Percentiles rank a stretch among this genome's conserved stretches.
Conservation (phyloP, 2,329 filamentous ascomycete species). For the Phoma herbarum region DNA sequence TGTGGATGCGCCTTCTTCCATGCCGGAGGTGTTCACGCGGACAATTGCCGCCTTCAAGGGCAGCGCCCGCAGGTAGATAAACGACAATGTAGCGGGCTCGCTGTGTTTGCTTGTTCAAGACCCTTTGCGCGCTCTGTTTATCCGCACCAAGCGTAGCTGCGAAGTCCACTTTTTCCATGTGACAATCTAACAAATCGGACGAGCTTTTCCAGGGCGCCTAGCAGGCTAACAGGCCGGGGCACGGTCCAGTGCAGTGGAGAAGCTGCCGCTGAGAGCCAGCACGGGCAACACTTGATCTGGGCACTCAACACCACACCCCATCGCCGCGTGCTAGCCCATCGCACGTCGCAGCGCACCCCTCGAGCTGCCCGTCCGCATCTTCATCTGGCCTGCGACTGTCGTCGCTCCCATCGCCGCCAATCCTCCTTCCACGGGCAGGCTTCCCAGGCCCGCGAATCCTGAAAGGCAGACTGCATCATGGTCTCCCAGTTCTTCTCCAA, state of each 20-base stretch:
- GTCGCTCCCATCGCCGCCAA: conserved; percentile 27
- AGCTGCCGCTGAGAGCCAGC: conserved; percentile 15
- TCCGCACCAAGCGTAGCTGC: conserved; percentile 6
- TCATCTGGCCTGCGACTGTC: conserved; percentile 19
- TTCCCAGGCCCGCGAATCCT: conserved; percentile 29
- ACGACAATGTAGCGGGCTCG: background rate
- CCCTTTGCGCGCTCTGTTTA: conserved; percentile 5
- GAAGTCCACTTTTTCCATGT: conserved; percentile 17
- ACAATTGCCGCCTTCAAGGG: conserved; percentile 9
- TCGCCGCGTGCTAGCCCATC: conserved; percentile 15
- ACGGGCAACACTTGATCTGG: conserved; percentile 9
- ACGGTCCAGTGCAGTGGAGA: conserved; percentile 7
- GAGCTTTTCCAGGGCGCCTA: conserved; percentile 20
- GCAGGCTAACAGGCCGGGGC: conserved; percentile 1
- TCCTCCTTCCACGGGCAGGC: conserved; percentile 20
- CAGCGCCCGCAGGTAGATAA: background rate
- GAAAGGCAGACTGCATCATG: conserved; percentile 41
- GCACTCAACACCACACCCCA: conserved; percentile 19
- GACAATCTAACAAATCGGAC: conserved; percentile 16
- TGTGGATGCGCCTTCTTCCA: conserved; percentile 10
- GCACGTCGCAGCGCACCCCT: conserved; percentile 15
- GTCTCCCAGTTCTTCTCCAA: conserved; percentile 50
- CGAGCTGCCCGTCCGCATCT: conserved; percentile 19
- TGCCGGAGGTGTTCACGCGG: conserved; percentile 20
- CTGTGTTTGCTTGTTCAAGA: conserved; percentile 3